phyloP scores from a whole-genome alignment of 2,329 filamentous ascomycete genomes.

The Cryphonectria nitschkei region DNA sequence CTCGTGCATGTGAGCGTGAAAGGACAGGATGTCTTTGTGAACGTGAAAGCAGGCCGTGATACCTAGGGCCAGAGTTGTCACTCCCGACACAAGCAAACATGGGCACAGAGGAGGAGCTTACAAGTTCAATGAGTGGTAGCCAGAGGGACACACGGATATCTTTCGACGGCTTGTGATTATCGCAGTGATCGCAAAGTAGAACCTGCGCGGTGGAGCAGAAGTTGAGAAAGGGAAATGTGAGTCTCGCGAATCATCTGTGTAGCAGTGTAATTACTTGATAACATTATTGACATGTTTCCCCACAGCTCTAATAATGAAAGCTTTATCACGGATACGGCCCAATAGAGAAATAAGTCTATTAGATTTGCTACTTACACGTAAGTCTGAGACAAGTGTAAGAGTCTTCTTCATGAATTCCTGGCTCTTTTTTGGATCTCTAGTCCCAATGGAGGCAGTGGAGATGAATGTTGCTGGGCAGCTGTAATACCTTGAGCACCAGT shows the following conservation, averaged over 20 bases:
- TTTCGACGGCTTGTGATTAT: neutral
- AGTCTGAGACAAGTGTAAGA: neutral
- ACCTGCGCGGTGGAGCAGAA: neutral
- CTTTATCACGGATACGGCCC: neutral
- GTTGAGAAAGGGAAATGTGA: neutral
- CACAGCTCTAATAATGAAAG: neutral
- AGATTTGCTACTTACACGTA: neutral
- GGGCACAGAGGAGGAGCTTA: neutral
- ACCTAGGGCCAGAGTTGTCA: neutral
- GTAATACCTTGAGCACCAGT: neutral
- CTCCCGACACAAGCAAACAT: conserved; percentile 10
- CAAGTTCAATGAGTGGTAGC: neutral
- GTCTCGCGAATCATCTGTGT: neutral
- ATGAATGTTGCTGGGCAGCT: neutral
- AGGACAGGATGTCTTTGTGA: neutral
- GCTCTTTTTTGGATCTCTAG: too few species aligned
- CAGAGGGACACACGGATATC: neutral
- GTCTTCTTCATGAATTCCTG: neutral
- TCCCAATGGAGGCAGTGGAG: neutral
- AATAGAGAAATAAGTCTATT: neutral
- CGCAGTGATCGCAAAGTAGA: neutral
- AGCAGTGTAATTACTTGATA: neutral
- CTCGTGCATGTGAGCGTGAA: neutral
- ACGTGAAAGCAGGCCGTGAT: neutral
- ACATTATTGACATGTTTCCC: neutral